Evolutionary conservation across 768 basidiomycete genomes (phyloP).

Genomic region (Myochromella boudieri): DNA sequence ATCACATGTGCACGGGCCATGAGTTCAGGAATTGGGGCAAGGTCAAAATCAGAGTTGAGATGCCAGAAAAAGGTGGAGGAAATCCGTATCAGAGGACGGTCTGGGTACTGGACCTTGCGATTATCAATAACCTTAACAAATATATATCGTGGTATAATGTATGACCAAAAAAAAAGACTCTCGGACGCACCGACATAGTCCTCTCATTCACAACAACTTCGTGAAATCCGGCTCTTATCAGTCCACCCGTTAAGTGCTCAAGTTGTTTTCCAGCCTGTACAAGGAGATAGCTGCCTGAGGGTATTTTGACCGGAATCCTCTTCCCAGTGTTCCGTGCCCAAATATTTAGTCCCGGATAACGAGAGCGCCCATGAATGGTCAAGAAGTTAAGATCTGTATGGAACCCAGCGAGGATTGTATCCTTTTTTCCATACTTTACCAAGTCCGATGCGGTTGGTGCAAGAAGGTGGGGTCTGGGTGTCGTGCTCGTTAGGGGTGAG

Average conservation of each 20-base stretch:
- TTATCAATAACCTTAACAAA: conserved; percentile 50
- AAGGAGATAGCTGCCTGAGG: conserved; percentile 76
- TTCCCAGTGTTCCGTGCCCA: conserved; percentile 96
- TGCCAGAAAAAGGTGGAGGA: conserved; percentile 98
- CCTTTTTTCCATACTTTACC: conserved; percentile 68
- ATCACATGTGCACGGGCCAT: conserved; percentile 44
- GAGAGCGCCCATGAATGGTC: conserved; percentile 85
- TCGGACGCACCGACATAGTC: conserved; percentile 61
- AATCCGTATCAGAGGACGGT: conserved; percentile 91
- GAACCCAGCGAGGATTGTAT: conserved; percentile 91
- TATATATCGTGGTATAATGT: conserved; percentile 1
- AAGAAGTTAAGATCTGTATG: conserved; percentile 94
- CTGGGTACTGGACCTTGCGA: conserved; percentile 56
- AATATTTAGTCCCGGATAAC: conserved; percentile 87
- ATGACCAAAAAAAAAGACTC: not conserved
- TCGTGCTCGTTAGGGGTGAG: conserved; percentile 2
- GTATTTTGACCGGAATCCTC: conserved; percentile 85
- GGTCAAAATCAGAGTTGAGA: conserved; percentile 79
- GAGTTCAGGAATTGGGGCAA: conserved; percentile 63
- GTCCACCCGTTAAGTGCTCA: conserved; percentile 80
- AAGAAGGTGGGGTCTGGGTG: conserved; percentile 69
- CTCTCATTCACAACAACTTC: conserved; percentile 89
- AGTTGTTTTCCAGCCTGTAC: conserved; percentile 97
- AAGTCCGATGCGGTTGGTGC: conserved; percentile 95
- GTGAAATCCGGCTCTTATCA: conserved; percentile 92